Conservation (phyloP, 2,329 filamentous ascomycete species). For the Epichloe aotearoae region DNA sequence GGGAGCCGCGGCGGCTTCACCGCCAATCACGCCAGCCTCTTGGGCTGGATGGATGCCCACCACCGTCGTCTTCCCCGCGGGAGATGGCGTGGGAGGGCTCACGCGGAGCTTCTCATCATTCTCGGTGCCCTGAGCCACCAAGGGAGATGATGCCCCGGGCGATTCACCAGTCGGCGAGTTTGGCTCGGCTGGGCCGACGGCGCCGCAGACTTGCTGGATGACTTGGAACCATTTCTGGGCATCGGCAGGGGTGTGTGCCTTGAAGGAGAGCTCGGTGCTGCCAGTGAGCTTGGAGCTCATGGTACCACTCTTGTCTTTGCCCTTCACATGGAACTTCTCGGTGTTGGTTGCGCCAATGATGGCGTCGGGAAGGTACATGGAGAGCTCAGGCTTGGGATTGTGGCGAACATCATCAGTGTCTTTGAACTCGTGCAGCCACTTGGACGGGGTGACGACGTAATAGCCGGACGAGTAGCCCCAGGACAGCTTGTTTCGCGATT, state of each 20-base stretch:
- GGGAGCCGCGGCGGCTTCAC: conserved; percentile 8
- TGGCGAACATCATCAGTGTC: conserved; percentile 61
- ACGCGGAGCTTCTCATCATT: conserved; percentile 9
- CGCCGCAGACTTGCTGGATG: conserved; percentile 48
- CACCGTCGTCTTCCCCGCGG: conserved; percentile 13
- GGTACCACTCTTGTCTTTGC: conserved; percentile 77
- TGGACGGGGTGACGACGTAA: conserved; percentile 80
- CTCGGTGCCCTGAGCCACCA: neutral
- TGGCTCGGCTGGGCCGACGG: conserved; percentile 26
- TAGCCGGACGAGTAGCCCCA: conserved; percentile 69
- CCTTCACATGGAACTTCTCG: conserved; percentile 86
- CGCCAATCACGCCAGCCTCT: conserved; percentile 32
- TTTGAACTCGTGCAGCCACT: conserved; percentile 93
- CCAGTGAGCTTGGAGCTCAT: conserved; percentile 72
- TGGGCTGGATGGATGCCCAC: conserved; percentile 25
- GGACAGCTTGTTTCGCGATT: conserved; percentile 71
- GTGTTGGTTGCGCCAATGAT: conserved; percentile 57
- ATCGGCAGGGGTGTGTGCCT: conserved; percentile 68
- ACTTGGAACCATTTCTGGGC: conserved; percentile 76
- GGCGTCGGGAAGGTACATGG: conserved; percentile 86
- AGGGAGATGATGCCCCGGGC: conserved; percentile 1
- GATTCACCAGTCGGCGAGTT: conserved; percentile 10
- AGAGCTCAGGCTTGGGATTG: conserved; percentile 74
- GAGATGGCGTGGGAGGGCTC: conserved; percentile 7
- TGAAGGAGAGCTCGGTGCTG: conserved; percentile 70